A percentile compares a stretch with the other conserved stretches of the same genome.
These are phyloP conservation scores for Acanthamoeba triangularis DNA, from an alignment of 208 protist genomes.

Conservation along the genomic window DNA sequence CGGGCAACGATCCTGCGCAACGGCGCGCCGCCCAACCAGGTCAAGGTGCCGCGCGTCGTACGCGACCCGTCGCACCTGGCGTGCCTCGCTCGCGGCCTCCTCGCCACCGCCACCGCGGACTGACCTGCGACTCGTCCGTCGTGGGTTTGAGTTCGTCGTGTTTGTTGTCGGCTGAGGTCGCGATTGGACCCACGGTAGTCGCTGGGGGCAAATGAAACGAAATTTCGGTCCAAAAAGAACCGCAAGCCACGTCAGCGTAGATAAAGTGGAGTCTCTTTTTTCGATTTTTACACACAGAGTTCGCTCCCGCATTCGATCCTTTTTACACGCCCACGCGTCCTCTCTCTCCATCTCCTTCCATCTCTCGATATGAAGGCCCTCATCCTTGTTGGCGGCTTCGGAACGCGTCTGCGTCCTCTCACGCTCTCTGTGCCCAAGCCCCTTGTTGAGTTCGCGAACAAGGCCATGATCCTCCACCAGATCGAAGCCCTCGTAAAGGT, in stretches of 20 bases:
- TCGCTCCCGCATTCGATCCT: no score
- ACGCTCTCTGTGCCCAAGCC: conserved; percentile 98
- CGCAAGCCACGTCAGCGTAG: no score
- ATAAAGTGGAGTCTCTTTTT: no score
- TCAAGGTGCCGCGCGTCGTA: neutral
- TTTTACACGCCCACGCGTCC: no score
- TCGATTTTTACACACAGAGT: no score
- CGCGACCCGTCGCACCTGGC: neutral
- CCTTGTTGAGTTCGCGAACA: conserved; percentile 98
- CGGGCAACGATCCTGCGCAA: neutral
- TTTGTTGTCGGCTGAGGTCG: no score
- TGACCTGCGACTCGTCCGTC: neutral
- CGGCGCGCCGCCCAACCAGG: neutral
- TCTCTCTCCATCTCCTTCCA: no score
- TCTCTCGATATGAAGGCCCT: conserved; percentile 95
- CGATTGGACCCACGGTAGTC: no score
- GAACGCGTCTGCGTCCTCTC: conserved; percentile 97
- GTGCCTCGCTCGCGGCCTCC: neutral
- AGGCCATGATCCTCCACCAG: conserved; percentile 98
- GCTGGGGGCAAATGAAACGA: no score
- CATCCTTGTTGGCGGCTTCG: conserved; percentile 98
- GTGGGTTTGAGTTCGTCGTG: no score
- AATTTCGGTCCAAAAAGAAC: no score
- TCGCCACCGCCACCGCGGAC: neutral
- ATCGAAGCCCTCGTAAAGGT: conserved; percentile 97